Conservation (phyloP, 306 rosid genomes). For the Pyrus betulifolia region DNA sequence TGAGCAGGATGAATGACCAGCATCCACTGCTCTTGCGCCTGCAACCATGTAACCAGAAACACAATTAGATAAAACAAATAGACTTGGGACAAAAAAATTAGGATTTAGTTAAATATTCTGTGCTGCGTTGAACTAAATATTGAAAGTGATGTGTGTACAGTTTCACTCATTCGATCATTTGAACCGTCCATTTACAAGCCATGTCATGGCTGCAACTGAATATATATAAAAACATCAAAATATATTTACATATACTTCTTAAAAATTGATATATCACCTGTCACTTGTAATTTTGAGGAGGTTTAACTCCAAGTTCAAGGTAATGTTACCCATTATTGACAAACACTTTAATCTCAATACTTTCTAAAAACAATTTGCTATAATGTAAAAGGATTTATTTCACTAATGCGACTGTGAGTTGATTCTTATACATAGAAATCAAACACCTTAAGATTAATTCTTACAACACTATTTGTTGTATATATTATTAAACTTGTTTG, state of each 20-base stretch:
- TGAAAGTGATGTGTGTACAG: background rate
- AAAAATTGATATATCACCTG: no score
- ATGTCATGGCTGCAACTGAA: background rate
- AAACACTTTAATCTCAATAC: background rate
- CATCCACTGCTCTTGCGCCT: slow-evolving; percentile 21
- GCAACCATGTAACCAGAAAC: background rate
- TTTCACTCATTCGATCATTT: background rate
- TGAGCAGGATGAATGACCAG: slow-evolving; percentile 17
- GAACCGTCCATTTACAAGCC: background rate
- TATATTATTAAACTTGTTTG: background rate
- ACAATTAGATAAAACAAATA: background rate
- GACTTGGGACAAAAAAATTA: background rate
- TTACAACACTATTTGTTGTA: no score
- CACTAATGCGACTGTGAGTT: no score
- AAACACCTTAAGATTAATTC: no score
- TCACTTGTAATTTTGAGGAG: no score
- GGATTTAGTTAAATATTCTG: background rate
- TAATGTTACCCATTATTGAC: no score
- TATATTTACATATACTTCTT: background rate
- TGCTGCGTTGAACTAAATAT: background rate
- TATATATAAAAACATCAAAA: no score
- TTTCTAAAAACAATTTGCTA: no score
- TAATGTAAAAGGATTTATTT: no score
- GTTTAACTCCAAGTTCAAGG: no score
- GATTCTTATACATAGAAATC: no score